Base-by-base conservation (phyloP, 805 yeast genomes). In the Candida broadrunensis region DNA sequence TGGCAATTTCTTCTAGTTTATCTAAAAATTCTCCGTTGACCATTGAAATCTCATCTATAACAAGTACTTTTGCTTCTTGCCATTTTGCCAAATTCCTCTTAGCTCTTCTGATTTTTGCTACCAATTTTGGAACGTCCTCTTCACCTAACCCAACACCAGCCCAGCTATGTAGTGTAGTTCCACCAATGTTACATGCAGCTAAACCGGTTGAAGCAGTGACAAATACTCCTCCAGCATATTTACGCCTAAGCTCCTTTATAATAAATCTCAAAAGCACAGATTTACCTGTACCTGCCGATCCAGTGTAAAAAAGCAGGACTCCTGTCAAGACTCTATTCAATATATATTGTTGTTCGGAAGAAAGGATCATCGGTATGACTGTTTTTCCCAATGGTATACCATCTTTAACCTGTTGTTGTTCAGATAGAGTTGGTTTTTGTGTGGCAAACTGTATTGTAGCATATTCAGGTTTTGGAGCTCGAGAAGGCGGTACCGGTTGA, bases 271-370 rank as follows among this genome's bases (percentile, higher is more conserved):
- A 65, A n/a, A 93, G 67, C 3, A 93, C 84, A 1, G 99, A 91
- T 58, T 93, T 93, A 56, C 99, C 99, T 0, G 99, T 93, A 54
- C 99, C 99, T 0, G 99, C 99, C 25, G 97, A 88, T 37, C 99
- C 99, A 0, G 99, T 93, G 58, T 87, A 93, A 56, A 93, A 93
- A 2, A 93, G 64, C 44, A 83, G 87, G 14, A 70, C 65, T 0
- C 95, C 89, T 17, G 68, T 55, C 33, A 77, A 61, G 0, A 83
- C 95, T 39, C 86, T 61, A 8, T 80, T 76, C 9, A 87, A 71
- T 17, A 93, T 80, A 37, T 73, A 63, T 42, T 75, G 73, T 54
- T 86, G 95, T 54, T 86, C 93, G 17, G 71, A 40, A 1, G 74
- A 65, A 14, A 70, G 51, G 9, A 64, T 43, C 11, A 70, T 56